Evolutionary conservation across 345 rosid species (phyloP).

Genomic region (Eucalyptus decipiens): DNA sequence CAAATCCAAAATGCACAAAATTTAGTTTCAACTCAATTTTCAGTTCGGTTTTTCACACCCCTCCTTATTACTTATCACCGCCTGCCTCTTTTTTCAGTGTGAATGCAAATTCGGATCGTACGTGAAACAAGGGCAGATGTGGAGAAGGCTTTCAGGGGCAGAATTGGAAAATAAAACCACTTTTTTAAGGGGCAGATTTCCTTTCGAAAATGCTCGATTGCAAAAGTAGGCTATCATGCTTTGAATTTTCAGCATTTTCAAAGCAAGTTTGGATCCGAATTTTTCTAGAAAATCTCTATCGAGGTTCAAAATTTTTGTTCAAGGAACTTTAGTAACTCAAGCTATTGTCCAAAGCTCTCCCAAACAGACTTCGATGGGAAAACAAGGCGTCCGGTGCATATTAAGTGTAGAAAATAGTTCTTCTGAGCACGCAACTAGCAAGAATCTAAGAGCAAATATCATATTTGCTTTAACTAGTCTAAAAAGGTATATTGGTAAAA

Average conservation of each 20-base stretch:
- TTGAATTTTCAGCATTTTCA: not conserved
- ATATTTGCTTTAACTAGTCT: not conserved
- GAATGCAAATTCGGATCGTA: not conserved
- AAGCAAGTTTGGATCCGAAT: not conserved
- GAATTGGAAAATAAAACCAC: not conserved
- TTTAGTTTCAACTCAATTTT: too few relatives aligned
- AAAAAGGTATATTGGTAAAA: not conserved
- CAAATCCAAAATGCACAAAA: too few relatives aligned
- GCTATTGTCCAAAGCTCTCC: not conserved
- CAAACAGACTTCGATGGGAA: not conserved
- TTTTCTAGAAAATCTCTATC: not conserved
- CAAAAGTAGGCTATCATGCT: not conserved
- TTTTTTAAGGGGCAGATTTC: not conserved
- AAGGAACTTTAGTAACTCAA: not conserved
- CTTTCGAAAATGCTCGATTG: not conserved
- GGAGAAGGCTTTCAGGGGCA: not conserved
- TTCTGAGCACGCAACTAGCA: not conserved
- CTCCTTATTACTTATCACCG: not conserved
- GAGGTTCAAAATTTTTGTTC: not conserved
- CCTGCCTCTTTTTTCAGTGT: not conserved
- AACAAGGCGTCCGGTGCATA: not conserved
- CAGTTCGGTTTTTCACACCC: too few relatives aligned
- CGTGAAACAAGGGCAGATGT: not conserved
- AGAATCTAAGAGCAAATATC: not conserved
- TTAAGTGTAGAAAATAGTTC: not conserved